Evolutionary conservation across 768 basidiomycete species (phyloP), one percentile per base, ranked within the genome.

Genomic region (Vararia minispora): DNA sequence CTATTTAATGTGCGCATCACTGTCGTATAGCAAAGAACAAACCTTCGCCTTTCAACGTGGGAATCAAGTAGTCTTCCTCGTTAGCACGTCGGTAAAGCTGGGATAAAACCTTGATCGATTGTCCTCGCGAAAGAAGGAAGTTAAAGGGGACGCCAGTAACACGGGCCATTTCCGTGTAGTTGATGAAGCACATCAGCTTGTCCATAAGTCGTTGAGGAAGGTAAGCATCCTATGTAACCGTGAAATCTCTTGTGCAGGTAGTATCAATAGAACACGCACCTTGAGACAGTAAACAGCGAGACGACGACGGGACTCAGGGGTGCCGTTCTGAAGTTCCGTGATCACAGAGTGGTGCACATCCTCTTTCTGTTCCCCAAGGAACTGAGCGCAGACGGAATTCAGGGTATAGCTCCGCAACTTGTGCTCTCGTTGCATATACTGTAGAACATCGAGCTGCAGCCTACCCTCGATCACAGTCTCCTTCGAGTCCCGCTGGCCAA

Each of bases 81-180:
- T 88, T 89, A 13, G 92, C 92, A 58, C 82, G 89, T 35, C 95
- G 79, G 62, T 76, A 97, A 5, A 99, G 70, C 55, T 99, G 95
- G 7, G 91, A 95, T 39, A 99, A 68, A 32, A 99, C 95, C 56
- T 98, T 99, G 71, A 99, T 97, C 28, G 94, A 97, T 57, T 99
- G 95, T 2, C 95, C 95, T 28, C 94, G 76, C 14, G 91, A 71
- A 6, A 99, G 69, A 6, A 99, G 71, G 56, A 76, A 97, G 53
- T 97, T 98, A 73, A 99, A 99, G 0, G 95, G 95, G 9, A 99
- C 91, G n/a, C 95, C 95, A 0, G 95, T 99, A 3, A 99, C 95
- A 57, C 95, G 86, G n/a, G 95, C 73, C 95, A 99, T 98, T 58
- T 99, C 95, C 32, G 77, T 81, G 54, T 95, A 97, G 58, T 99